phyloP scores from a whole-genome alignment of 1,284 basidiomycete genomes.

The Coriolopsis trogii region DNA sequence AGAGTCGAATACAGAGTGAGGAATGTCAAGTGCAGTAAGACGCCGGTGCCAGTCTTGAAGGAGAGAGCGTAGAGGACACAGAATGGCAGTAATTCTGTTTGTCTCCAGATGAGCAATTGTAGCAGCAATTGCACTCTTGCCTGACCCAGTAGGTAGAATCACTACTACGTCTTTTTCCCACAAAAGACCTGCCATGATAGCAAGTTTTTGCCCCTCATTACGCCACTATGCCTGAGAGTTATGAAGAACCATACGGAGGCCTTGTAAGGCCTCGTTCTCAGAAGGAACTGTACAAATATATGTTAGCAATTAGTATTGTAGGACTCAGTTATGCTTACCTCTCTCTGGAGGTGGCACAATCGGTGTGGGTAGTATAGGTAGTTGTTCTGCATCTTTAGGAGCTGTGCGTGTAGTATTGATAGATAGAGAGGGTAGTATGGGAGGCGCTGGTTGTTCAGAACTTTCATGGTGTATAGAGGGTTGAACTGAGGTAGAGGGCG shows the following conservation, averaged over 20 bases:
- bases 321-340: no score
- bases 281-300: not conserved
- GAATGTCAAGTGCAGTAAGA: not conserved
- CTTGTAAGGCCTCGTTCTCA: not conserved
- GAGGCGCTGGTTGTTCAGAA: no score
- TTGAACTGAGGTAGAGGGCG: no score
- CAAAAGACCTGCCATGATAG: slow-evolving; percentile 1
- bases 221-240: not conserved
- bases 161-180: slow-evolving; percentile 6
- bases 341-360: no score
- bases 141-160: slow-evolving; percentile 11
- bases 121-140: slow-evolving; percentile 7
- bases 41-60: slow-evolving; percentile 7
- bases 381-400: no score
- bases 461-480: no score
- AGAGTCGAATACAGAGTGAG: slow-evolving; percentile 1
- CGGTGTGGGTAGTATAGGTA: no score
- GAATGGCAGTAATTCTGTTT: slow-evolving; percentile 4
- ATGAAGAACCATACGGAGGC: not conserved
- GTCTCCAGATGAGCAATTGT: slow-evolving; percentile 5
- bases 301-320: not conserved
- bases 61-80: slow-evolving; percentile 4
- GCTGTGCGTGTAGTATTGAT: no score
- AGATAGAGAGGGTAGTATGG: no score
- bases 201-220: slow-evolving; percentile 5